phyloP scores from a whole-genome alignment of 805 yeast genomes.

The Candida sphagnicola region DNA sequence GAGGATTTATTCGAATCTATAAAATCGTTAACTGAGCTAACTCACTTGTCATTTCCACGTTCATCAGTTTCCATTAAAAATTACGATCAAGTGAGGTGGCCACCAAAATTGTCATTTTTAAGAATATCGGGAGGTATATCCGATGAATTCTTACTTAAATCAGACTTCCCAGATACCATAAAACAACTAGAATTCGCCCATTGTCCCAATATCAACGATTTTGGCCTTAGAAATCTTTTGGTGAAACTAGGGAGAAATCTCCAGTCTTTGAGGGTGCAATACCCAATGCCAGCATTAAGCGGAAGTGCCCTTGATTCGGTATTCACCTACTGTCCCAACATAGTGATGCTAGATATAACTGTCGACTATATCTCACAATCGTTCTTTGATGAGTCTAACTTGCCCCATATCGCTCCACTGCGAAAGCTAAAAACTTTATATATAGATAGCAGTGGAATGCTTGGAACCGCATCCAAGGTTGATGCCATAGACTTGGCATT shows the following conservation, averaged over 20 bases:
- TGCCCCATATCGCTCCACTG: conserved; percentile 18
- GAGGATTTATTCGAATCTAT: conserved; percentile 77
- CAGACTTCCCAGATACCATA: conserved; percentile 71
- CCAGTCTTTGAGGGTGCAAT: conserved; percentile 61
- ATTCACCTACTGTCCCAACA: conserved; percentile 72
- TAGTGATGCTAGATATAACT: conserved; percentile 59
- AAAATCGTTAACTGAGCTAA: conserved; percentile 54
- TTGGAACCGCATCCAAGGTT: conserved; percentile 78
- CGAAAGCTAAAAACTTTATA: conserved; percentile 58
- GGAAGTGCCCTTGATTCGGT: conserved; percentile 69
- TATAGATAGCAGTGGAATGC: conserved; percentile 80
- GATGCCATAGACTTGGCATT: conserved; percentile 87
- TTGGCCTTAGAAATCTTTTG: conserved; percentile 59
- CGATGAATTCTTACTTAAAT: conserved; percentile 66
- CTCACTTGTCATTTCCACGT: conserved; percentile 82
- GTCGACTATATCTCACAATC: conserved; percentile 69
- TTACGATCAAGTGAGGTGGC: conserved; percentile 63
- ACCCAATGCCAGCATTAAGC: conserved; percentile 82
- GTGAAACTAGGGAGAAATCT: conserved; percentile 63
- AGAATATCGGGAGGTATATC: conserved; percentile 88
- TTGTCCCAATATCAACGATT: conserved; percentile 74
- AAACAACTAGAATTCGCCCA: conserved; percentile 75
- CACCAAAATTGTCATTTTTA: conserved; percentile 64
- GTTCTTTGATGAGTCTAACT: conserved; percentile 32
- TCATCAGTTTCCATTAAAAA: conserved; percentile 72